Conservation (phyloP, 2,329 filamentous ascomycete genomes). For the Daldinia sp. region DNA sequence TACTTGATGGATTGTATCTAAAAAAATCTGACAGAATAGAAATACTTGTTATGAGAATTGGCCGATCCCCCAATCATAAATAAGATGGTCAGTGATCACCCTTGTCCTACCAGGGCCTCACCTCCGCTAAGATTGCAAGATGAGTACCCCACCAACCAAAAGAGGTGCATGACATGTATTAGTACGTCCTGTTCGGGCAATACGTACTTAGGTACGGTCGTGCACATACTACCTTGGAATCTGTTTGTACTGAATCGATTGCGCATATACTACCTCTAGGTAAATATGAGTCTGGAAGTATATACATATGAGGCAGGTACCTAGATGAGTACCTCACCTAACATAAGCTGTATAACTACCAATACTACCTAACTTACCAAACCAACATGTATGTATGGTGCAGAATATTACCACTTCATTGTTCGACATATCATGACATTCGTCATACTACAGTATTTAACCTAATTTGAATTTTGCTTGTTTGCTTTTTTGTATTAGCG, state of each 20-base stretch:
- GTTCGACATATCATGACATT: neutral
- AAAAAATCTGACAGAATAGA: conserved; percentile 34
- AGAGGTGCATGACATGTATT: conserved; percentile 18
- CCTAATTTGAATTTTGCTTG: neutral
- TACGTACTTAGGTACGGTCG: conserved; percentile 7
- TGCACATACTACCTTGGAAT: neutral
- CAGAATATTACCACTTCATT: neutral
- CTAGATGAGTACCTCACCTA: neutral
- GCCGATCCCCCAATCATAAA: conserved; percentile 43
- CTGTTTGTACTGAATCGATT: conserved; percentile 1
- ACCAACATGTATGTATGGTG: neutral
- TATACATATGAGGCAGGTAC: neutral
- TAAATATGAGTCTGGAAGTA: no score
- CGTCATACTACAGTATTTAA: neutral
- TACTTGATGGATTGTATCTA: conserved; percentile 25
- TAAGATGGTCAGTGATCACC: conserved; percentile 32
- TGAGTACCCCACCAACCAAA: conserved; percentile 34
- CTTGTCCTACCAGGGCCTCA: conserved; percentile 40
- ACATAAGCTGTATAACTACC: neutral
- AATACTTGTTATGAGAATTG: conserved; percentile 36
- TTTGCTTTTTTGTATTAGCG: neutral
- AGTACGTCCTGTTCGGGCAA: conserved; percentile 4
- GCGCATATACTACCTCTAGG: neutral
- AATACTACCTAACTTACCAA: neutral
- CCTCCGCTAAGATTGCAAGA: conserved; percentile 27